Base-by-base conservation (phyloP, 1,139 yeast genomes). In the Lodderomyces oxycetoniae region DNA sequence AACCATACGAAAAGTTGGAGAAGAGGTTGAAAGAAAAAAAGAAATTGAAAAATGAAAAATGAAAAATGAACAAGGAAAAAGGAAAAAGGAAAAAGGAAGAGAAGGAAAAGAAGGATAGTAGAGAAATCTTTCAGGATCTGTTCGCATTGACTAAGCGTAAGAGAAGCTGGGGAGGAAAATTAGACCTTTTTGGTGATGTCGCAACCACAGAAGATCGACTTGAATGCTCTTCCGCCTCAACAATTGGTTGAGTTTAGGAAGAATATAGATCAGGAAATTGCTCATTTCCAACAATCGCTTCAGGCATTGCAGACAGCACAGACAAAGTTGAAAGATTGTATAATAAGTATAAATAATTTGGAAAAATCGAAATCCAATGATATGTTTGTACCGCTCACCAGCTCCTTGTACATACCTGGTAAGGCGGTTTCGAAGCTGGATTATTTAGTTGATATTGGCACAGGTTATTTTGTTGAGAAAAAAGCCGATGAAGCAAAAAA, bases 391-490 rank as follows among this genome's bases (percentile, higher is more conserved):
- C 98, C 99, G 5, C 67, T 93, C 44, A 87, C 97, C 1, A 73
- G 89, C 28, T 86, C 96, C 0, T 65, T 91, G 30, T 91, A 93
- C 49, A 83, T 91, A 17, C 95, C 96, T 2, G 99, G 98, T 2
- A 73, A 67, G 40, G 70, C 75, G 37, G 68, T 70, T 32, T 74
- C 80, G 42, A 73, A 73, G 30, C 74, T 80, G 42, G 77, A 71
- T 38, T 91, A 82, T 49, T 69, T 91, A 59, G 96, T 93, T 12
- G 99, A 91, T 53, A 81, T 91, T 28, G 99, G 99, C 22, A 91
- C 98, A 0, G 97, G 97, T 2, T 91, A 91, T 57, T 91, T 75
- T 53, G 93, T 88, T 20, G 96, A 87, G 49, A 93, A 91, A 60
- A 60, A 60, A 38, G 74, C 77, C 0, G 64, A 61, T 5, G 89